Evolutionary conservation across 305 asterid species (phyloP), one percentile per base, ranked within the genome.

Genomic region (Plantago rigida): DNA sequence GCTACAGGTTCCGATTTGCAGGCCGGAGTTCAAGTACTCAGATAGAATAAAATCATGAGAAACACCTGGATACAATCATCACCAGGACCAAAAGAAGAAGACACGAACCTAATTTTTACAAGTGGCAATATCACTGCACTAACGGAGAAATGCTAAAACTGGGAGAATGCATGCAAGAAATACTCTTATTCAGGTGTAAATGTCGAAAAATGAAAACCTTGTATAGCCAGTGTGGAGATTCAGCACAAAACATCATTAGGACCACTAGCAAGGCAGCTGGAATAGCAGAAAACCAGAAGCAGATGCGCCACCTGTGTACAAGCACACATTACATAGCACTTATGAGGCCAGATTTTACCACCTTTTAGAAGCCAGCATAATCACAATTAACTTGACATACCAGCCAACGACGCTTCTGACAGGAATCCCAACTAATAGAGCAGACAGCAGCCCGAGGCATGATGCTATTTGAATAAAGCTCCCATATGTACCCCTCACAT

Each of bases 401-500:
- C 98, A 91, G 78, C 98, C 94, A 68, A 67, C 44, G 45, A 80
- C 72, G 74, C 67, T 78, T 75, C 74, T 81, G 60, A 81, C 95
- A 13, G 96, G 98, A 72, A 87, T 79, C 47, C 98, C 98, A 60
- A 87, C 71, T 57, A 87, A 56, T 7, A 91, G 72, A 69, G 96
- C 81, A 24, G 75, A 80, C 83, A 87, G 72, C 65, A 91, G 65
- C 65, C 98, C 98, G 68, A 91, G 75, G 76, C 98, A 82, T 47
- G 88, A 77, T 52, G 94, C 92, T 75, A 91, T 84, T 73, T 91
- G 98, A 66, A 91, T 80, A 56, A 81, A 82, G 86, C 98, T 86
- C 56, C 98, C 98, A 55, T 84, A 87, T 39, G 95, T 87, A 69
- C 98, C 98, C 79, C 98, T 82, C 71, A 91, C 87, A 52, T 82